Evolutionary conservation across 352 stramenopile species (phyloP).

Genomic region (Thalassiosira hispida): DNA sequence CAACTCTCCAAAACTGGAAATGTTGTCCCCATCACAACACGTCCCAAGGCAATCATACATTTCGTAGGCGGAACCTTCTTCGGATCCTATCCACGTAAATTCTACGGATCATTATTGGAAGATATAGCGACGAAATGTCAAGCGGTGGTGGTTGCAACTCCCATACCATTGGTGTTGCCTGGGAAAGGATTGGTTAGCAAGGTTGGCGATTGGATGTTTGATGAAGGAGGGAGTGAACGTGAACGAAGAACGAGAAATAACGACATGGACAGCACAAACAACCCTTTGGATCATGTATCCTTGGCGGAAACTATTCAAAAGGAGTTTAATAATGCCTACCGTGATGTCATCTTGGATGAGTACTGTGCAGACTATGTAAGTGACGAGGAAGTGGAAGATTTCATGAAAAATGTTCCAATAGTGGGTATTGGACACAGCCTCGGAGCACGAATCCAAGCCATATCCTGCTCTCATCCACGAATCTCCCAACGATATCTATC

Average conservation of each 20-base stretch:
- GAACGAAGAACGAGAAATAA: conserved; percentile 6
- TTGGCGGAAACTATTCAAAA: conserved; percentile 56
- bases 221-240: conserved; percentile 8
- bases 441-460: conserved; percentile 61
- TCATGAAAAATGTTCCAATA: conserved; percentile 61
- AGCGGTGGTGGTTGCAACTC: conserved; percentile 67
- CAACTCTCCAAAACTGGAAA: conserved; percentile 5
- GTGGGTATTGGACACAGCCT: conserved; percentile 78
- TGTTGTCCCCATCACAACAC: conserved; percentile 1
- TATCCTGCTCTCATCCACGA: conserved; percentile 46
- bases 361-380: conserved; percentile 54
- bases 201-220: conserved; percentile 47
- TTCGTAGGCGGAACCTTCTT: conserved; percentile 82
- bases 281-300: conserved; percentile 73
- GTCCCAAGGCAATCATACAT: conserved; percentile 72
- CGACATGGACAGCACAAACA: conserved; percentile 18
- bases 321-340: conserved; percentile 72
- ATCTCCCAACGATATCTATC: conserved; percentile 60
- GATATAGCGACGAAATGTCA: conserved; percentile 65
- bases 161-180: conserved; percentile 68
- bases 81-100: conserved; percentile 70
- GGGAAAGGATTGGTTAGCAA: conserved; percentile 49
- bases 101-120: conserved; percentile 74
- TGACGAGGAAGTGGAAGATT: conserved; percentile 46
- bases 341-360: conserved; percentile 76